Conservation (phyloP, 306 rosid species). For the Fagus crenata region DNA sequence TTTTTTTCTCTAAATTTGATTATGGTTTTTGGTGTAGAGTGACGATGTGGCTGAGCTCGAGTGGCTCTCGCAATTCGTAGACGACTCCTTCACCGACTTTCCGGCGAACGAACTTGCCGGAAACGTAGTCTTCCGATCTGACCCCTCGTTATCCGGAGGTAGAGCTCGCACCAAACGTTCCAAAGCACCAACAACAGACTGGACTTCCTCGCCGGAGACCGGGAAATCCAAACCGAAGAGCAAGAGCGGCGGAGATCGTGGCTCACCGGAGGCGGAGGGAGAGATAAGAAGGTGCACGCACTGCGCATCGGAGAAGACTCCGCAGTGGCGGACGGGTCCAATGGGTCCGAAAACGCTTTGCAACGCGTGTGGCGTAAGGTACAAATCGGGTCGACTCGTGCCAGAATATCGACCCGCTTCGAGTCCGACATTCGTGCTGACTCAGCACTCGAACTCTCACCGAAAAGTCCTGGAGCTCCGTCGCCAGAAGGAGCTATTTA, state of each 20-base stretch:
- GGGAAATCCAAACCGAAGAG: not conserved
- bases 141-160: slow-evolving; percentile 29
- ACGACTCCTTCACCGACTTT: slow-evolving; percentile 53
- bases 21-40: slow-evolving; percentile 11
- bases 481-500: slow-evolving; percentile 39
- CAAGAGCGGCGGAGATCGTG: not conserved
- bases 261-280: not conserved
- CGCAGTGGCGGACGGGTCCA: slow-evolving; percentile 75
- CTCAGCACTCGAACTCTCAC: slow-evolving; percentile 75
- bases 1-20: not conserved
- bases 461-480: slow-evolving; percentile 65
- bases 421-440: slow-evolving; percentile 58
- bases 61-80: slow-evolving; percentile 65
- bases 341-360: slow-evolving; percentile 68
- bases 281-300: slow-evolving; percentile 45
- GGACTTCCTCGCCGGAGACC: no score
- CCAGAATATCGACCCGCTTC: slow-evolving; percentile 69
- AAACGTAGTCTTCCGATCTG: not conserved
- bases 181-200: no score
- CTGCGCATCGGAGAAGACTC: slow-evolving; percentile 62
- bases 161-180: not conserved
- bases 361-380: slow-evolving; percentile 68
- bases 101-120: slow-evolving; percentile 13
- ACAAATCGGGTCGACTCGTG: slow-evolving; percentile 60
- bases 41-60: slow-evolving; percentile 57